A percentile compares a stretch with the other conserved stretches of the same genome.
Conservation (phyloP, 192 early-diverging fungal genomes). For the Dimargaris verticillata region DNA sequence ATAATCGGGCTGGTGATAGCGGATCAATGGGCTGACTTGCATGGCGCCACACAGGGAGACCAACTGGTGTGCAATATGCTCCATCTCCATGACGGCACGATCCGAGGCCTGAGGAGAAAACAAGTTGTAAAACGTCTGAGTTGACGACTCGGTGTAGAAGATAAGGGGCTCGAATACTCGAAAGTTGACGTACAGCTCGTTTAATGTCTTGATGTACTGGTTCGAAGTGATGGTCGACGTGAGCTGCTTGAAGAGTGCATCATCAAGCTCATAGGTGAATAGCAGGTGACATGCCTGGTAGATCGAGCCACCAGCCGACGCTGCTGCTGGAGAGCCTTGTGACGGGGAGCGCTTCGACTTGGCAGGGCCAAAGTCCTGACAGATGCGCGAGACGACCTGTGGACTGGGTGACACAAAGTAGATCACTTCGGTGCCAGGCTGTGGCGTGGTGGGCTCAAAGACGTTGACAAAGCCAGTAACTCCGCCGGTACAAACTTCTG, state of each 20-base stretch:
- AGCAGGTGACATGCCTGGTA: constrained; percentile 26
- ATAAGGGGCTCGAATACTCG: constrained; percentile 20
- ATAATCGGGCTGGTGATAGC: constrained; percentile 72
- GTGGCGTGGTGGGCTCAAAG: neutral
- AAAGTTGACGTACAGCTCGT: constrained; percentile 33
- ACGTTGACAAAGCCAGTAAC: constrained; percentile 8
- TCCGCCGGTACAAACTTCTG: constrained; percentile 5
- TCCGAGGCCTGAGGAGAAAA: constrained; percentile 28
- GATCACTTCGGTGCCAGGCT: constrained; percentile 22
- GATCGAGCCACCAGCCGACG: constrained; percentile 13
- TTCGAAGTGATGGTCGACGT: constrained; percentile 19
- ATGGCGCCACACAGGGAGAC: constrained; percentile 73
- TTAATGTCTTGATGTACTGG: constrained; percentile 22
- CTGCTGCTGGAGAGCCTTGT: constrained; percentile 7
- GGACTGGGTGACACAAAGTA: constrained; percentile 31
- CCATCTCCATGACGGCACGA: constrained; percentile 26
- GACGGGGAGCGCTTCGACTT: neutral
- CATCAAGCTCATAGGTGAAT: constrained; percentile 31
- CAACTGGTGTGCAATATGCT: constrained; percentile 43
- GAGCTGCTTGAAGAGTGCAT: constrained; percentile 20
- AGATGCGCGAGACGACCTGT: constrained; percentile 21
- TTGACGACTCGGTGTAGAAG: constrained; percentile 24
- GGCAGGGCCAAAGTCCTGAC: constrained; percentile 17
- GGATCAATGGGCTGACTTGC: constrained; percentile 82
- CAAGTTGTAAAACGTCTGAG: constrained; percentile 27